phyloP scores from a whole-genome alignment of 139 green algal species.

The Micractinium sp. region DNA sequence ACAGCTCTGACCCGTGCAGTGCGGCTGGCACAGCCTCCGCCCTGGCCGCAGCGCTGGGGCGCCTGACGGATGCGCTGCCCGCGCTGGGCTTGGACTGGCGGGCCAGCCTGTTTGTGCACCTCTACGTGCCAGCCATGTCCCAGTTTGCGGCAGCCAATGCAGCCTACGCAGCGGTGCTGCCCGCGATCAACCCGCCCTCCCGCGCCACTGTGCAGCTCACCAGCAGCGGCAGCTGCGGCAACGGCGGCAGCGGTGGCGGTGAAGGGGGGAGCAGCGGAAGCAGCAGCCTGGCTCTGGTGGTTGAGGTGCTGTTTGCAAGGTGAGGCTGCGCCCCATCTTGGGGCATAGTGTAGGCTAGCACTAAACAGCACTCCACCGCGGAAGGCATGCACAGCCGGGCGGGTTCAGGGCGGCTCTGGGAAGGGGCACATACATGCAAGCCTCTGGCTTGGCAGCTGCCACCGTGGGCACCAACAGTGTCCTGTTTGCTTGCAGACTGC shows the following conservation, averaged over 20 bases:
- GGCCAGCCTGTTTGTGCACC: conserved; percentile 80
- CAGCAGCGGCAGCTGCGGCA: neutral
- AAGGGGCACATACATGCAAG: no score
- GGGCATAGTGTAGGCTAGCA: no score
- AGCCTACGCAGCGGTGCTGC: conserved; percentile 82
- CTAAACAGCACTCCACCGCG: no score
- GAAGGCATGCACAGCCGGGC: no score
- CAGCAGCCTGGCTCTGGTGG: neutral
- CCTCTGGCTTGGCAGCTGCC: no score
- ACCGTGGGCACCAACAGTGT: no score
- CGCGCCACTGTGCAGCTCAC: conserved; percentile 77
- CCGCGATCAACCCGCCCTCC: conserved; percentile 75
- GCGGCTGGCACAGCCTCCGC: conserved; percentile 8
- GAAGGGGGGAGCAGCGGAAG: neutral
- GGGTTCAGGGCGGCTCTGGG: no score
- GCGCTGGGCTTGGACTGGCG: conserved; percentile 35
- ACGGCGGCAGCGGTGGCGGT: no score
- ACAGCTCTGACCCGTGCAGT: neutral
- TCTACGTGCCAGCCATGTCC: conserved; percentile 90
- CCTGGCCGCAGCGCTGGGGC: conserved; percentile 14
- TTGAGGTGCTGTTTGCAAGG: conserved; percentile 38
- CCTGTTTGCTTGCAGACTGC: no score
- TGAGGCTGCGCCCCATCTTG: neutral
- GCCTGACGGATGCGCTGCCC: conserved; percentile 8
- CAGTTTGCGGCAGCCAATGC: conserved; percentile 89